Evolutionary conservation across 2,329 filamentous ascomycete species (phyloP), one percentile per base, ranked within the genome.

Genomic region (Didymella exigua): DNA sequence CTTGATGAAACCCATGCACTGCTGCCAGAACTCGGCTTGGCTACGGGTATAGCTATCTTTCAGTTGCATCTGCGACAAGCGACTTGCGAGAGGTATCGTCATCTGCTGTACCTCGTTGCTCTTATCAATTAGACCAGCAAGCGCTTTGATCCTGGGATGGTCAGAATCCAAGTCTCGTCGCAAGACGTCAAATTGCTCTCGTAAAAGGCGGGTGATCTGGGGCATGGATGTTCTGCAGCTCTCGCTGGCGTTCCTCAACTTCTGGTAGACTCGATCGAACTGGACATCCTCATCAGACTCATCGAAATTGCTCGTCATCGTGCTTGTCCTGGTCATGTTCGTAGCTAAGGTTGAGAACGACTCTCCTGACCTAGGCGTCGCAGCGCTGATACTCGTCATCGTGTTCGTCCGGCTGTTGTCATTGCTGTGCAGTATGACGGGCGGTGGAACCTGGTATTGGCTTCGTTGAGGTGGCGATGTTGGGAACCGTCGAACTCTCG

Each of bases 211-310:
- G 16, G 67, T 63, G 11, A 74, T 74, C 36, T 68, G 79, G 0
- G 91, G 91, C 23, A 96, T 78, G 1, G 86, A 87, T 36, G 85
- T 84, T 62, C 90, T 82, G 24, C 91, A 87, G 43, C 90, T 80
- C 43, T 92, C 89, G 18, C 89, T 88, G 0, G 91, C 89, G 49
- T 82, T 84, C 40, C 88, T 86, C 21, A 96, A 79, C 40, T 89
- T 89, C 29, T 91, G 71, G 76, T 90, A 96, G 19, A 97, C 91
- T 58, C 82, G 85, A 59, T 96, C 93, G 62, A 96, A 96, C 24
- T 87, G 83, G 14, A 84, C 83, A 64, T 96, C 91, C 59, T 96
- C 91, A 60, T 91, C 89, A 2, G 83, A 84, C 52, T 75, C 72
- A 30, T 85, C 82, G 41, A 84, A 82, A 44, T 87, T 84, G 45